Base-by-base conservation (phyloP, 768 basidiomycete species). In the Kwoniella botswanensis region DNA sequence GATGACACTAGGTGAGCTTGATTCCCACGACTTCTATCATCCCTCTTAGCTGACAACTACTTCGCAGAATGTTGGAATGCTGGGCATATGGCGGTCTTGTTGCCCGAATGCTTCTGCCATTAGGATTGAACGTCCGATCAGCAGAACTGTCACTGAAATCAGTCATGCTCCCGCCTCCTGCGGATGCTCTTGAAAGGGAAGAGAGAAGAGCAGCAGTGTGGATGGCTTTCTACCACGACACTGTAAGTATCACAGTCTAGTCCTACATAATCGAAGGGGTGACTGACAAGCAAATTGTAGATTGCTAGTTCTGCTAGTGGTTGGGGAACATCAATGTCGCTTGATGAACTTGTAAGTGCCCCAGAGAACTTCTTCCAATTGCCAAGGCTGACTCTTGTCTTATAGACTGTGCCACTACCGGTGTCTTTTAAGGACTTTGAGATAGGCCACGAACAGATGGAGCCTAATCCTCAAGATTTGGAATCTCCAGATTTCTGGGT, bases 211-310 rank as follows among this genome's bases (percentile, higher is more conserved):
- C 61, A 3, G 70, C 80, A 2, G 63, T 81, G n/a, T 83, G 82
- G 82, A 78, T 78, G 70, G 79, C 79, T 6, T 72, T 81, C 58
- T 78, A 79, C 58, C 78, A 80, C 67, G 82, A 83, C 60, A 76
- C 80, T 4, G 71, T 77, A 35, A 21, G 71, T 53, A 22, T n/a
- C 7, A 35, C 35, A 35, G 6, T 43, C 17, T 42, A 17, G 21
- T 62, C 5, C 58, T 46, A 52, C 13, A 29, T 57, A 24, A 57
- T 26, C 7, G 44, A 7, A 15, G 17, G 17, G 6, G 12, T 13
- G 11, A 13, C 56, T 63, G 66, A 72, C 63, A 11, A 11, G 18
- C n/a, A 41, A 4, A 18, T 35, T 22, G 22, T 29, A 74, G 73
- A 76, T 78, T 59, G 70, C 73, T 15, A 73, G 72, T 42, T 63